Base-by-base conservation (phyloP, 495 filamentous ascomycete species). In the Cudoniella acicularis region DNA sequence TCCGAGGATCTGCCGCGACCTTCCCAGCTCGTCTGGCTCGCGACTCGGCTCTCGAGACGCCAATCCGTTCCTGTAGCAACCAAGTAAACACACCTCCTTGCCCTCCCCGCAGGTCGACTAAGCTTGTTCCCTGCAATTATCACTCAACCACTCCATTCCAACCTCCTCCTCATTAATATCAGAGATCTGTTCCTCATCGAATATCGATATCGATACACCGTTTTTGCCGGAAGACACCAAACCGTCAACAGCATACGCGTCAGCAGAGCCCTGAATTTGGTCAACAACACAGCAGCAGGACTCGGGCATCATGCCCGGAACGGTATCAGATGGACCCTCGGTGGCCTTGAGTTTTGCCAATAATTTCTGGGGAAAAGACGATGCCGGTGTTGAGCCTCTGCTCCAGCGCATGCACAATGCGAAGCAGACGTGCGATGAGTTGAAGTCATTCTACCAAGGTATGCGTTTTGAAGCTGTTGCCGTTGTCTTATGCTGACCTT, bases 301-400 rank as follows among this genome's bases (percentile, higher is more conserved):
- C 1, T 46, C 24, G 41, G 49, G 47, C 61, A 60, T 49, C 59
- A 69, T 69, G 66, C 66, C 64, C 43, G 59, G 53, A 54, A 62
- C 66, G 23, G 52, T 63, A 30, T 63, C 57, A 20, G 75, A 76
- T 18, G 70, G 63, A 50, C 76, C 77, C 57, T 70, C 76, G 50
- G 75, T 78, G 18, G 67, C 74, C 55, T 69, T 81, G 55, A 81
- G 78, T 60, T 82, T 98, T 74, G 92, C 95, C 67, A 98, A 98
- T 76, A 98, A 99, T 71, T 99, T 99, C 75, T 99, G 95, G 95
- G 95, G 95, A 60, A 97, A 93, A 79, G 92, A 99, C 71, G 95
- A 99, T 78, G 95, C 95, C 42, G 95, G 95, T 63, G 89, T 98
- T 64, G 79, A 80, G 46, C 95, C 95, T 54, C 83, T 99, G 73